Base-by-base conservation (phyloP, 1,284 basidiomycete genomes). In the Ustilago nuda region DNA sequence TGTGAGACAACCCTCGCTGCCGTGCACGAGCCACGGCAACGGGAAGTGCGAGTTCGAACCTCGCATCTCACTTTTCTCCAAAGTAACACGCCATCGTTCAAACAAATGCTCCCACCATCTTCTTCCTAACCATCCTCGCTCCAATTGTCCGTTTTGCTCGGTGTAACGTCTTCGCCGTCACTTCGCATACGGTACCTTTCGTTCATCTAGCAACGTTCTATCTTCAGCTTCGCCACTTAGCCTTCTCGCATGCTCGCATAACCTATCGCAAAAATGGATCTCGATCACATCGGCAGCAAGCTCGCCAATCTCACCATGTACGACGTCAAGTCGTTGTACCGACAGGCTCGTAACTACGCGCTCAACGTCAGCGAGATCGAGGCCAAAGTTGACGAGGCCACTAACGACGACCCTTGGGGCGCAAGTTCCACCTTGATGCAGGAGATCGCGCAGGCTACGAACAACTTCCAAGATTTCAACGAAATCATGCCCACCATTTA, bases 401-500 rank as follows among this genome's bases (percentile, higher is more conserved):
- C 97, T 8, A 99, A 98, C 82, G 95, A 98, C 84, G 97, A 99
- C 78, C 92, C 96, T 63, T 99, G 96, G 95, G 96, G 97, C 32
- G 96, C 97, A 73, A 95, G 93, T 84, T 98, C 96, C 59, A 97
- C 95, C 23, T 88, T 98, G 85, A 99, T 99, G 96, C 93, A 95
- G 86, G 95, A 99, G 84, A 99, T 99, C 82, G 95, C 96, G 7
- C 92, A 93, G 89, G 94, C 93, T 80, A 96, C 94, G 8, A 93
- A 94, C 87, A 95, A 94, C 85, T 97, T 94, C 88, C 94, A 96
- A 88, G 91, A 96, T 80, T 99, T 99, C 88, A 99, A 99, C 87
- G 97, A 99, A 88, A 95, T 99, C 85, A 98, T 99, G 95, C 96
- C 97, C 2, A 92, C 92, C 83, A 98, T 98, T 82, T 99, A 98